Evolutionary conservation across 495 filamentous ascomycete genomes (phyloP).

Genomic region (Apodospora peruviana): DNA sequence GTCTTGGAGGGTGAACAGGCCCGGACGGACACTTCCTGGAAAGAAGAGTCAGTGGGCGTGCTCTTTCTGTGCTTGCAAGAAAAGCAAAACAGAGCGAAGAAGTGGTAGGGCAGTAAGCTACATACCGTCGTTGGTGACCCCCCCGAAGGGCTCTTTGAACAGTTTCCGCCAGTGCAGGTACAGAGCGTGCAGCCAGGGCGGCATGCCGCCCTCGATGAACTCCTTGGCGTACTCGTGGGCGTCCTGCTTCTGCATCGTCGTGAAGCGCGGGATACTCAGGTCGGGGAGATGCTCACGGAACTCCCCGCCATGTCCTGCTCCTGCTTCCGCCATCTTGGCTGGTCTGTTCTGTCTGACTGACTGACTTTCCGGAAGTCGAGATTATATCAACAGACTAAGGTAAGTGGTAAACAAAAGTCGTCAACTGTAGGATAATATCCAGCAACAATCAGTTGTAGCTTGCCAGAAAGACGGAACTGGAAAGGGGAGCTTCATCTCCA

Average conservation of each 20-base stretch:
- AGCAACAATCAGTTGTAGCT: too few relatives aligned
- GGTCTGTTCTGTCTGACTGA: neutral
- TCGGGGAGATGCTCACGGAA: constrained; percentile 52
- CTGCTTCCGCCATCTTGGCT: constrained; percentile 10
- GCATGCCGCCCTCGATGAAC: constrained; percentile 53
- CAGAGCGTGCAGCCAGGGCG: constrained; percentile 63
- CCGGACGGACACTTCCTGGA: constrained; percentile 48
- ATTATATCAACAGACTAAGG: too few relatives aligned
- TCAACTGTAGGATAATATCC: too few relatives aligned
- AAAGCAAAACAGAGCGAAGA: neutral
- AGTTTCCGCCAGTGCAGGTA: constrained; percentile 63
- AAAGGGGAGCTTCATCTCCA: too few relatives aligned
- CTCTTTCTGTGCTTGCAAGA: too few relatives aligned
- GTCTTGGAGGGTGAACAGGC: constrained; percentile 55
- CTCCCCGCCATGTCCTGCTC: constrained; percentile 6
- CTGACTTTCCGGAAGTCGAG: too few relatives aligned
- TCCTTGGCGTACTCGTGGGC: constrained; percentile 57
- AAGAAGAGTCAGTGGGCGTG: neutral
- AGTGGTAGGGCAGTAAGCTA: too few relatives aligned
- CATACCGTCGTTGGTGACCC: constrained; percentile 63
- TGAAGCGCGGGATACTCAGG: constrained; percentile 55
- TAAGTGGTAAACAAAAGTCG: too few relatives aligned
- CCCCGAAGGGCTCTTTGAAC: constrained; percentile 63
- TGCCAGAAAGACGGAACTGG: too few relatives aligned
- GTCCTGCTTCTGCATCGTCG: constrained; percentile 55